Base-by-base conservation (phyloP, 2,329 filamentous ascomycete genomes). In the Elsinoe necatrix region DNA sequence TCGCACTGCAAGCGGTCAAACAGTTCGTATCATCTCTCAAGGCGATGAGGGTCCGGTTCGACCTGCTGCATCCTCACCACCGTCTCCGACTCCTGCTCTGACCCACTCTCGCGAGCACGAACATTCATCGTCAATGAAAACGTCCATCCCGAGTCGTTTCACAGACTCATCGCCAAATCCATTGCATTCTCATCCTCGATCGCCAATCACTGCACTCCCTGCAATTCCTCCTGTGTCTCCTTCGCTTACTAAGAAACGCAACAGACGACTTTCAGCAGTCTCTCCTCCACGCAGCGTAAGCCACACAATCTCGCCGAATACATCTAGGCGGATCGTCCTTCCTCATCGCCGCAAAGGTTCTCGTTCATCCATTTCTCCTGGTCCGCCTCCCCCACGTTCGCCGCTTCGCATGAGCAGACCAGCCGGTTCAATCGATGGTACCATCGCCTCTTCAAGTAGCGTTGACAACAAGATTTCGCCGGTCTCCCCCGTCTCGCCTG, bases 301-400 rank as follows among this genome's bases (percentile, higher is more conserved):
- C 31, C 25, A 25, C 29, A 42, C 9, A 8, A 21, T 31, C 23
- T 35, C 29, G 14, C 9, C 35, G 20, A 47, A 34, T n/a, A 31
- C n/a, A 3, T 56, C 42, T 9, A 25, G 42, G 7, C 39, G 42
- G 12, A 31, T 35, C n/a, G n/a, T 18, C 18, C 16, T 48, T 7
- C 23, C 42, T 21, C 39, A 45, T 20, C 29, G 42, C 6, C 45
- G 54, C 8, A 34, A 34, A 4, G 9, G 14, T 18, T 45, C 54
- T 14, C 11, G 20, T 12, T 21, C 29, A 16, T 56, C 68, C 66
- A 63, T 67, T 16, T 67, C 65, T 52, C 67, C 68, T 21, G 68
- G 68, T 42, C 66, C 67, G 18, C 67, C 67, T 11, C 67, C 67
- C 14, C 66, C 67, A n/a, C 63, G 63, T 7, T 69, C 65, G 52